A percentile compares a stretch with the other conserved stretches of the same genome.
Conservation (phyloP, 139 green algal species). For the Chlorella sp. region DNA sequence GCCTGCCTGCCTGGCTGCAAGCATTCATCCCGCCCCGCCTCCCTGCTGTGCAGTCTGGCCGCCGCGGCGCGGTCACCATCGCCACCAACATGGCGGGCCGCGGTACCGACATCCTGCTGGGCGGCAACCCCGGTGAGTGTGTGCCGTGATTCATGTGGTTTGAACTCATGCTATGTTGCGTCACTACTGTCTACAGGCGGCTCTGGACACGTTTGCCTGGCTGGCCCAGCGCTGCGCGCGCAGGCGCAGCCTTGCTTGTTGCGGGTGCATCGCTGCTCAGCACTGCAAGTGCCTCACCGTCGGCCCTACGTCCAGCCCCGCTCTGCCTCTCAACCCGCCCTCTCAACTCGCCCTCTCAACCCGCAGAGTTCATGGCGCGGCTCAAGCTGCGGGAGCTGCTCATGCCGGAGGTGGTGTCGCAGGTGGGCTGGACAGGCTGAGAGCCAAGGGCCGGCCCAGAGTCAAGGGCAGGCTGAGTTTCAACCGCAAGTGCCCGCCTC, state of each 20-base stretch:
- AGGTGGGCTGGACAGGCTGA: conserved; percentile 7
- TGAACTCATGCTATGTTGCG: background rate
- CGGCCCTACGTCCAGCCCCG: background rate
- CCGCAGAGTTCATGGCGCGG: conserved; percentile 82
- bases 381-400: conserved; percentile 95
- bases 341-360: background rate
- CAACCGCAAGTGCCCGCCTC: no score
- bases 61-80: conserved; percentile 90
- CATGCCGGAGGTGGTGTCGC: conserved; percentile 79
- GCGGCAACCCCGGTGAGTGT: conserved; percentile 79
- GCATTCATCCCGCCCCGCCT: no score
- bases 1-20: no score
- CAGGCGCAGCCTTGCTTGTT: background rate
- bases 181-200: no score
- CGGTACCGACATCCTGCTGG: conserved; percentile 98
- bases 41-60: conserved; percentile 61
- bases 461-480: no score
- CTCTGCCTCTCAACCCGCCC: background rate
- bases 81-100: conserved; percentile 99
- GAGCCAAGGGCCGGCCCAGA: no score
- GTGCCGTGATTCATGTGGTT: background rate
- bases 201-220: no score
- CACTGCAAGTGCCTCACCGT: no score
- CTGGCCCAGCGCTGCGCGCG: no score
- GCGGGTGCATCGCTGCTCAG: background rate